Base-by-base conservation (phyloP, 108 stramenopile species). In the Stephanodiscus triporus region DNA sequence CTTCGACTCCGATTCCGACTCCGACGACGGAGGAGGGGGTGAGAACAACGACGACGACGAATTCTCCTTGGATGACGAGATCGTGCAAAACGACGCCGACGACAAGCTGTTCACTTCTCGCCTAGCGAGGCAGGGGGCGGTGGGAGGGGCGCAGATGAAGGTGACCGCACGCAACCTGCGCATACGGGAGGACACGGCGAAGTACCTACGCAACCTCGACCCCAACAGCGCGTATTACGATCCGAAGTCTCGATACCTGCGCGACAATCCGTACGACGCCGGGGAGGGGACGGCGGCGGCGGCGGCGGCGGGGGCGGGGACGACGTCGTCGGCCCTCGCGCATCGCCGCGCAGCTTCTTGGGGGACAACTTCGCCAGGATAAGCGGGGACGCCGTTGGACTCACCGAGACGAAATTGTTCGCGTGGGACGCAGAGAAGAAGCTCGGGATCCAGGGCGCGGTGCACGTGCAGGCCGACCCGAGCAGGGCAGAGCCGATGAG, bases 151-250 rank as follows among this genome's bases (percentile, higher is more conserved):
- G 14, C 97, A 98, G 86, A 98, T 98, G 97, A 97, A 95, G 80
- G 95, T 96, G 16, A 98, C 98, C 8, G 97, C 98, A 14, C 91
- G 98, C 5, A 99, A 99, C 75, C 87, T 99, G 10, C 92, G 99
- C 38, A 97, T 99, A 73, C 95, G 99, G 27, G 99, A 99, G 73
- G 99, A 99, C 82, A 98, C 97, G 34, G 98, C 98, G 60, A 99
- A 99, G 75, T 99, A 99, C 83, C 81, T 99, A 55, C 83, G 96
- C 43, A 99, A 99, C 75, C 81, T 99, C 14, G 94, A 98, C 80
- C 88, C 93, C 10, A 95, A 97, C 64, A 90, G 88, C 11, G 97
- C 97, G 16, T 97, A 92, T 62, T 98, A 98, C 71, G 98, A 98
- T 87, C 97, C 97, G 10, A 97, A 97, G 70, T 87, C 91, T 6